phyloP scores from a whole-genome alignment of 169 alveolate genomes.

The Plasmodium chabaudi region DNA sequence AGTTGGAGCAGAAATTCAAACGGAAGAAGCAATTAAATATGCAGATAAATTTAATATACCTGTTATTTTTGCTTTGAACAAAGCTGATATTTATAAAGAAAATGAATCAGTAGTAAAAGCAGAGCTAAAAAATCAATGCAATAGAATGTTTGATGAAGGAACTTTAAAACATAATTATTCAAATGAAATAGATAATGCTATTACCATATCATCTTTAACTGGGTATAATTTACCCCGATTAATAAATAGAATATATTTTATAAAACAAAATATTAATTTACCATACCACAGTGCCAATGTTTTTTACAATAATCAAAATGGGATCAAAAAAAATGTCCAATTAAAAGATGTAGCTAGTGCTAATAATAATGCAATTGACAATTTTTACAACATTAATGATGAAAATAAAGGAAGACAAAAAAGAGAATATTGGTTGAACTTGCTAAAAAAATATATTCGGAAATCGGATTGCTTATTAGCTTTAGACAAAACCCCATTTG shows the following conservation, averaged over 20 bases:
- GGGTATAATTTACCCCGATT: slow-evolving; percentile 75
- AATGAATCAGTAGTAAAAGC: slow-evolving; percentile 83
- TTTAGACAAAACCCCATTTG: slow-evolving; percentile 78
- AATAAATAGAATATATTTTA: slow-evolving; percentile 46
- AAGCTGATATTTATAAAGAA: slow-evolving; percentile 79
- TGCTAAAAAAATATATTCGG: slow-evolving; percentile 78
- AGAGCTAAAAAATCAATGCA: slow-evolving; percentile 79
- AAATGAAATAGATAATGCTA: slow-evolving; percentile 75
- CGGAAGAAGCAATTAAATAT: slow-evolving; percentile 85
- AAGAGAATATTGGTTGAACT: slow-evolving; percentile 15
- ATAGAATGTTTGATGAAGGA: slow-evolving; percentile 77
- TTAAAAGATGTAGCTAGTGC: background rate
- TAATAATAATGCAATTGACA: background rate
- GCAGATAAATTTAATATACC: slow-evolving; percentile 87
- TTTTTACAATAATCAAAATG: slow-evolving; percentile 15
- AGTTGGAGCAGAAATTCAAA: slow-evolving; percentile 83
- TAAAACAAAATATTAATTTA: slow-evolving; percentile 31
- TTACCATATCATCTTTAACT: slow-evolving; percentile 80
- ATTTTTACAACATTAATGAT: background rate
- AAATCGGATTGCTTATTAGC: slow-evolving; percentile 82
- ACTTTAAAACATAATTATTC: slow-evolving; percentile 71
- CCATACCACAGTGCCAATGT: slow-evolving; percentile 71
- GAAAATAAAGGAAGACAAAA: slow-evolving; percentile 1
- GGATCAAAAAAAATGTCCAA: background rate
- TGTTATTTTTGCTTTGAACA: slow-evolving; percentile 83